Conservation (phyloP, 768 basidiomycete species). For the Peribolospora baueri region DNA sequence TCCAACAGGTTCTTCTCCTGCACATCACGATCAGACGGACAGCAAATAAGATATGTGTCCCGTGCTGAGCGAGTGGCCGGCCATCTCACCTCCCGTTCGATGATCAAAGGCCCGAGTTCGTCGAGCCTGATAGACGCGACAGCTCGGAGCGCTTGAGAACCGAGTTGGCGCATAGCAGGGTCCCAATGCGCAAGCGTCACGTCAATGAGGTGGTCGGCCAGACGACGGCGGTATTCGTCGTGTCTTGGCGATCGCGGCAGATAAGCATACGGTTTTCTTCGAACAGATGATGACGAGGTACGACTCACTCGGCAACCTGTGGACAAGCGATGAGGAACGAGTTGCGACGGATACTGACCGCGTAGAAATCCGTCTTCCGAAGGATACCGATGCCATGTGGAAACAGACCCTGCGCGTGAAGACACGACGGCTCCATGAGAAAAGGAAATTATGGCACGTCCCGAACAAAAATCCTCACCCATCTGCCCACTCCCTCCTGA, state of each 20-base stretch:
- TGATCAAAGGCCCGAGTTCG: slow-evolving; percentile 25
- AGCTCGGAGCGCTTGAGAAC: slow-evolving; percentile 44
- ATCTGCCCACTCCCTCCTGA: slow-evolving; percentile 86
- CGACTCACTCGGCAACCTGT: slow-evolving; percentile 56
- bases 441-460: neutral
- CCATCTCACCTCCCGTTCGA: slow-evolving; percentile 30
- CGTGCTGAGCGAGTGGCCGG: neutral
- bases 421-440: neutral
- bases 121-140: slow-evolving; percentile 35
- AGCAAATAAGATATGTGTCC: slow-evolving; percentile 3
- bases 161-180: slow-evolving; percentile 45
- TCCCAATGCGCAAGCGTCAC: slow-evolving; percentile 80
- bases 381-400: slow-evolving; percentile 86
- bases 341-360: slow-evolving; percentile 59
- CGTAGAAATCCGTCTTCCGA: slow-evolving; percentile 79
- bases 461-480: slow-evolving; percentile 31
- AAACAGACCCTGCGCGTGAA: slow-evolving; percentile 41
- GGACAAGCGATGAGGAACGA: slow-evolving; percentile 67
- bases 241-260: slow-evolving; percentile 29
- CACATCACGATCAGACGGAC: neutral
- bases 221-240: slow-evolving; percentile 39
- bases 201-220: slow-evolving; percentile 48
- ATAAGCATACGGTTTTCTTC: neutral
- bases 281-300: neutral
- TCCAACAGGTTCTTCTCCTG: slow-evolving; percentile 26